Evolutionary conservation across 2,329 filamentous ascomycete species (phyloP).

Genomic region (Balansia obtecta): DNA sequence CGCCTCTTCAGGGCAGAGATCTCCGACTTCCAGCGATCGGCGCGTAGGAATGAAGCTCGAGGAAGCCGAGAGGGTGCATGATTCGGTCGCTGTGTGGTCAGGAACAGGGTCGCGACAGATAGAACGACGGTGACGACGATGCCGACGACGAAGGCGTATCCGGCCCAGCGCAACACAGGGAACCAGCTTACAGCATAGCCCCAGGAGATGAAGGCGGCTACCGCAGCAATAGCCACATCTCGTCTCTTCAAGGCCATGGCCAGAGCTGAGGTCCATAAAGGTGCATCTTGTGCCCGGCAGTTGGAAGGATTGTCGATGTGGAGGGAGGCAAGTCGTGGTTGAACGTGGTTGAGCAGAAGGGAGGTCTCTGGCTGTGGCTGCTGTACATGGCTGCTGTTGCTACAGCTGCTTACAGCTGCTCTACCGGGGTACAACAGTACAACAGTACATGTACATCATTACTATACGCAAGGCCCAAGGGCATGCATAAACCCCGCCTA

Average conservation of each 20-base stretch:
- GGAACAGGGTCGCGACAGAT: conserved; percentile 44
- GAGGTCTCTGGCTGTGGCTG: not conserved
- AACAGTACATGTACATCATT: too few relatives aligned
- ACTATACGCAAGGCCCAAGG: too few relatives aligned
- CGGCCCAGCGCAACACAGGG: conserved; percentile 70
- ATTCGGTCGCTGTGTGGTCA: conserved; percentile 36
- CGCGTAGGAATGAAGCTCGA: conserved; percentile 46
- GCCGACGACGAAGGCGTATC: conserved; percentile 71
- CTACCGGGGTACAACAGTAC: too few relatives aligned
- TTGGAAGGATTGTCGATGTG: not conserved
- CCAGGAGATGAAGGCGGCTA: conserved; percentile 75
- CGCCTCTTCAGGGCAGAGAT: conserved; percentile 51
- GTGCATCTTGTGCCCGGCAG: conserved; percentile 18
- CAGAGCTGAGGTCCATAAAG: conserved; percentile 16
- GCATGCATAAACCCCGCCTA: not conserved
- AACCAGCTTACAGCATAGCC: conserved; percentile 73
- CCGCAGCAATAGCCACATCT: conserved; percentile 55
- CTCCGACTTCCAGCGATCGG: conserved; percentile 58
- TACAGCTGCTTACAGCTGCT: too few relatives aligned
- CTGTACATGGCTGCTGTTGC: too few relatives aligned
- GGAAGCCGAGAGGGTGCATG: conserved; percentile 28
- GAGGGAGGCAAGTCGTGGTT: not conserved
- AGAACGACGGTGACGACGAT: conserved; percentile 41
- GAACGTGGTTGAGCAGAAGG: not conserved
- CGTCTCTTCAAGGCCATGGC: conserved; percentile 60